Evolutionary conservation across 1,284 basidiomycete species (phyloP), one percentile per base, ranked within the genome.

Genomic region (Apiotrichum veenhuisii): DNA sequence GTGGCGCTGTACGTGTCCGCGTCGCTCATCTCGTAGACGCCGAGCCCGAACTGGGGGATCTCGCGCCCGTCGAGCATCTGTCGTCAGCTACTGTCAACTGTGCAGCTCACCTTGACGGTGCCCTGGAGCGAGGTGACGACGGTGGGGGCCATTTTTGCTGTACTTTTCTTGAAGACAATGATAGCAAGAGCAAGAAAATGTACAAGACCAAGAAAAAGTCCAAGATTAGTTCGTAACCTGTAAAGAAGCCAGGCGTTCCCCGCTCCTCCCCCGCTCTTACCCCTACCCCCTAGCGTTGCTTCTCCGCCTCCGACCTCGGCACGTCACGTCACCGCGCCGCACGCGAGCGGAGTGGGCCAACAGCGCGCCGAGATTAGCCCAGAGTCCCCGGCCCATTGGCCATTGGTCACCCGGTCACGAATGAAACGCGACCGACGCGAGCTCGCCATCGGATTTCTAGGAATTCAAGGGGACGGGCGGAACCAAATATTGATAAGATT

Each of bases 21-120:
- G 42, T 83, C 83, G 43, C 81, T 78, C 72, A 87, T 79, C 68
- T 87, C 85, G 74, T 87, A 88, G 71, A 71, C 77, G 15, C 85
- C 86, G 59, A 87, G 83, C 5, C 87, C 86, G 52, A 87, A 74
- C 52, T 84, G 71, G 30, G 86, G 85, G 50, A 87, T 85, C 63
- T 80, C 72, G 63, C 82, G 79, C 14, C 85, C 85, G 73, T 87
- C 85, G 45, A 78, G 76, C 60, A 86, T 77, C 84, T 85, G 58
- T 15, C 11, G 30, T 51, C 11, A 37, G 47, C 25, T 12, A 18
- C 3, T 12, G 4, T 20, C 30, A 30, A 12, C 30, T 30, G 30
- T 12, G 12, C 30, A 30, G 7, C 5, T 30, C 30, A 64, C 64
- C 55, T 65, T 60, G 56, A 65, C 50, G 18, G 41, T 55, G 26